Evolutionary conservation across 108 stramenopile genomes (phyloP).

Genomic region (Seminavis robusta): DNA sequence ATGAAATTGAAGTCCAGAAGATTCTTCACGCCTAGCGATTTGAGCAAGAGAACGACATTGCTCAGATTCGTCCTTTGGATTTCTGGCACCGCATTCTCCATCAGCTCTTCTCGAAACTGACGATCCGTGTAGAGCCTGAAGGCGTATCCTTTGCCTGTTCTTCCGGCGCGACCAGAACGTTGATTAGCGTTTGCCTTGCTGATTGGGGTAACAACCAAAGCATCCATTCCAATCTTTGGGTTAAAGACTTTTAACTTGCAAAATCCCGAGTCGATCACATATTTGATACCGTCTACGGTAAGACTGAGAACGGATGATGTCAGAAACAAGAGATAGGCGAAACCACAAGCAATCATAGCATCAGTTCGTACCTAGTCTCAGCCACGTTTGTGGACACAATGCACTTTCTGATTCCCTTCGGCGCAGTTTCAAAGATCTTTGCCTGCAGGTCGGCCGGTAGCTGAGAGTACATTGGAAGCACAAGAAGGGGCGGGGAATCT

Average conservation of each 20-base stretch:
- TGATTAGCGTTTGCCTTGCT: constrained; percentile 98
- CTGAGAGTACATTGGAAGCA: constrained; percentile 98
- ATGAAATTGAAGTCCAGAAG: constrained; percentile 97
- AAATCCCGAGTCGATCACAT: constrained; percentile 92
- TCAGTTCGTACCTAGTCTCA: too few relatives aligned
- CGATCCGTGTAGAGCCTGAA: constrained; percentile 97
- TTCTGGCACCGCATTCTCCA: constrained; percentile 95
- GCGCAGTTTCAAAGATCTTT: constrained; percentile 95
- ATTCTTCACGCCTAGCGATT: constrained; percentile 92
- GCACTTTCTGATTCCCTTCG: constrained; percentile 91
- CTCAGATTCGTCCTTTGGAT: constrained; percentile 97
- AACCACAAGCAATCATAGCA: too few relatives aligned
- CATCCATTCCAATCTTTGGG: constrained; percentile 99
- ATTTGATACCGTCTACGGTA: constrained; percentile 96
- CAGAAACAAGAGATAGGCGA: too few relatives aligned
- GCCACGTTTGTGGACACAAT: constrained; percentile 99
- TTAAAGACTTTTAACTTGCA: constrained; percentile 99
- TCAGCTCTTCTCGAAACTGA: constrained; percentile 93
- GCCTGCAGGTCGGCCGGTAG: constrained; percentile 98
- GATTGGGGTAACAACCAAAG: constrained; percentile 94
- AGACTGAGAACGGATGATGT: too few relatives aligned
- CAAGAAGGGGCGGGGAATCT: constrained; percentile 86
- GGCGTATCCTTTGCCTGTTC: constrained; percentile 96
- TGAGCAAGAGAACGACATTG: constrained; percentile 98
- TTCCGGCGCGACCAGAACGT: constrained; percentile 93